Evolutionary conservation across 352 stramenopile genomes (phyloP), one percentile per base, ranked within the genome.

Genomic region (Peronospora destructor): DNA sequence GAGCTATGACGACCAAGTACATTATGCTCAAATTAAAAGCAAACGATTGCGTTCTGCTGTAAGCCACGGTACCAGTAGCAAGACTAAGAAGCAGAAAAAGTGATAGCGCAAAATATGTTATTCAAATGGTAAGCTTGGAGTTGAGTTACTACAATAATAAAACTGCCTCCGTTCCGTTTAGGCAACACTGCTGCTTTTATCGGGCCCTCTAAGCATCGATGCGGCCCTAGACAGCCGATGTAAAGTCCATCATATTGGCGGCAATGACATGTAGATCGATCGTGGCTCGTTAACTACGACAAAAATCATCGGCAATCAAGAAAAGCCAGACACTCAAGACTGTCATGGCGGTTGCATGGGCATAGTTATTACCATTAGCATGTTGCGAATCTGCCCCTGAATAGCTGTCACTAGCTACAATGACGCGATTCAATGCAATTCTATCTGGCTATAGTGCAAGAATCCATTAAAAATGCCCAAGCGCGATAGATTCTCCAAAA

Each of bases 1-100:
- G 54, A 87, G 71, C 16, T 98, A 98, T 64, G 82, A 98, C 41
- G 94, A 98, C 64, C 84, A 96, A 53, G 86, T 97, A 4, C 95
- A 92, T 53, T 98, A 98, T 59, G 95, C 94, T 1, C 85, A 95
- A 50, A 89, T 94, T 42, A 68, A 76, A 32, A 96, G 85, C 42
- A 96, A 96, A 53, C 74, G 91, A 8, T 66, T 97, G 23, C 76
- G 75, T 23, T 78, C 64, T 6, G 89, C 87, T n/a, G 78, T 97
- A 6, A 67, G 72, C 29, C 68, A 66, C 12, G 54, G 68, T 11
- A 49, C 50, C 5, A 34, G 7, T 7, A 71, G 6, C 41, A 66
- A 58, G 26, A 44, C 23, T 16, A 64, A 63, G 38, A 68, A 61
- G 16, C 30, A 59, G 39, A 35, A 38, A 40, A 58, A 69, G 41